Percentiles rank a stretch among this genome's conserved stretches.
Conservation (phyloP, 768 basidiomycete genomes). For the Amanita subjunquillea region DNA sequence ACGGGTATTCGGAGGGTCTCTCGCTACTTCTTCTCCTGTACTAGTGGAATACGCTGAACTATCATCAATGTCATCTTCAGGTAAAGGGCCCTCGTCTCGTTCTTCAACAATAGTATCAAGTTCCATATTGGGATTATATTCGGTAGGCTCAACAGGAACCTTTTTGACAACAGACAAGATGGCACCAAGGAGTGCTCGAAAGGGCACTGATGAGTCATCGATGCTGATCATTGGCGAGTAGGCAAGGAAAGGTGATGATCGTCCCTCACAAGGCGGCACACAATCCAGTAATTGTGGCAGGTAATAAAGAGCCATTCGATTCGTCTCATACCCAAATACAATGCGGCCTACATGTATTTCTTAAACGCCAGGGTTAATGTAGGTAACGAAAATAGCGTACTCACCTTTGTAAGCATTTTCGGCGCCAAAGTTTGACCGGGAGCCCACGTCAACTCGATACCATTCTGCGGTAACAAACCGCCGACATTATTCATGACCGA, state of each 20-base stretch:
- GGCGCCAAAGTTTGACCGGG: conserved; percentile 2
- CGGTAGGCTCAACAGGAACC: conserved; percentile 7
- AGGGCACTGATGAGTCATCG: conserved; percentile 11
- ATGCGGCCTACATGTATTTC: conserved; percentile 10
- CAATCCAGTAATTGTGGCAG: conserved; percentile 14
- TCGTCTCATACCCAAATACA: conserved; percentile 11
- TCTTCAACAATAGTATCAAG: conserved; percentile 12
- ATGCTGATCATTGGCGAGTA: conserved; percentile 13
- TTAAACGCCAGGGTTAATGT: background rate
- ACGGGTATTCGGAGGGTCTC: conserved; percentile 6
- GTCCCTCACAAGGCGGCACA: conserved; percentile 14
- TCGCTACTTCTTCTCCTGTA: conserved; percentile 3
- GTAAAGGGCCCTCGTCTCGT: conserved; percentile 8
- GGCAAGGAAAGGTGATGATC: conserved; percentile 11
- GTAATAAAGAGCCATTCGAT: conserved; percentile 13
- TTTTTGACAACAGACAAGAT: conserved; percentile 11
- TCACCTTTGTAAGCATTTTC: conserved; percentile 9
- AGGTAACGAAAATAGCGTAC: conserved; percentile 6
- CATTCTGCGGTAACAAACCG: conserved; percentile 4
- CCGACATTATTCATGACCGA: conserved; percentile 8
- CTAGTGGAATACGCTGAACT: conserved; percentile 8
- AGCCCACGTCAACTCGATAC: conserved; percentile 9
- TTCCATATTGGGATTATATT: conserved; percentile 10
- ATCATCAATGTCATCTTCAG: conserved; percentile 10
- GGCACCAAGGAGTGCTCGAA: conserved; percentile 12